Base-by-base conservation (phyloP, 148 eudicot species). In the Vaccinium myrtillus region DNA sequence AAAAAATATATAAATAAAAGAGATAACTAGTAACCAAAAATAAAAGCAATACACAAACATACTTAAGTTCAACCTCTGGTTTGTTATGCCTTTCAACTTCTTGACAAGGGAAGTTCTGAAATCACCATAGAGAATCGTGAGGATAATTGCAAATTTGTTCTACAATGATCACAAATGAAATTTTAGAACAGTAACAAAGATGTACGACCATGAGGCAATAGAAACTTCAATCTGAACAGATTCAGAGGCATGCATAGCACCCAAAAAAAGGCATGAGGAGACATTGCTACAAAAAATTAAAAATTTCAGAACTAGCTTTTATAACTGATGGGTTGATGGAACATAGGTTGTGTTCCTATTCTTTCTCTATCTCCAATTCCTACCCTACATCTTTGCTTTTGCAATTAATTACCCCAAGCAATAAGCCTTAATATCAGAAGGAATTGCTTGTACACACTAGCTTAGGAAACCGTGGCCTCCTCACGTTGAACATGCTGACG, bases 1-100 rank as follows among this genome's bases (percentile, higher is more conserved):
- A 27, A 25, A 71, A 67, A 49, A 49, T 5, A 1, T 58, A n/a
- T 8, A n/a, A 67, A 67, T 12, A 67, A 65, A 63, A 1, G 6
- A 67, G 16, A 67, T 25, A 67, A 67, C 73, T 25, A 71, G 15
- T 32, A 51, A 71, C 5, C 32, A 56, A 58, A 83, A 7, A 74
- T 36, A 27, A 56, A 21, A n/a, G 55, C 50, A 56, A 83, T 83
- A n/a, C 2, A 18, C 63, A 65, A 69, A 85, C 99, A 74, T 89
- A 96, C 99, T 92, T 96, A 84, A 93, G 84, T 86, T 96, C 99
- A 85, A 96, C 97, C 89, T 96, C 99, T 48, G 99, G 99, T 89
- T 96, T 96, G 90, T 96, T 96, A 86, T 94, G 97, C 84, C 99
- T 90, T 82, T 96, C 99, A 87, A 96, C 99, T 93, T 96, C 99